Conservation (phyloP, 768 basidiomycete species). For the Hericium rajendrae region DNA sequence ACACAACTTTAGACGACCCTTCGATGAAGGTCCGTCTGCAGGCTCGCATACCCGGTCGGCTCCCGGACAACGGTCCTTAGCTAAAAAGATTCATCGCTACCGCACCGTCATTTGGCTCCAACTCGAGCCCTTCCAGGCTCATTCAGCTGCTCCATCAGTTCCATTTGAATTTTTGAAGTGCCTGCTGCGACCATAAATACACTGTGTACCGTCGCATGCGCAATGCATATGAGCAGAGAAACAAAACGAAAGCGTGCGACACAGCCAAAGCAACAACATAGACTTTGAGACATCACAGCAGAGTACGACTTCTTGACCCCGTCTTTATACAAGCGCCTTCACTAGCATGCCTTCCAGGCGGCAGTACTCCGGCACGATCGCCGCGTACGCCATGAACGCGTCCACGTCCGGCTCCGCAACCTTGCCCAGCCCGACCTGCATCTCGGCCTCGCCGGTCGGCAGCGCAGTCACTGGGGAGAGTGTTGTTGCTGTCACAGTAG, state of each 20-base stretch:
- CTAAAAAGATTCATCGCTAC: too few species aligned
- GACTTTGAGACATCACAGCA: slow-evolving; percentile 7
- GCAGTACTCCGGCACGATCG: slow-evolving; percentile 77
- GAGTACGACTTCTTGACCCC: background rate
- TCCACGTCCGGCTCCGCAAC: slow-evolving; percentile 80
- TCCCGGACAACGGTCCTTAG: too few species aligned
- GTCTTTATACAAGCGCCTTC: slow-evolving; percentile 40
- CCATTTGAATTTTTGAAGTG: too few species aligned
- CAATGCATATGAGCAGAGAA: too few species aligned
- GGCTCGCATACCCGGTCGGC: too few species aligned
- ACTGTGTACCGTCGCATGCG: too few species aligned
- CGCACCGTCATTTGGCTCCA: too few species aligned
- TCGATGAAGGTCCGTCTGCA: too few species aligned
- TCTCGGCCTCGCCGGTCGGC: slow-evolving; percentile 61
- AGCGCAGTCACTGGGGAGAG: slow-evolving; percentile 65
- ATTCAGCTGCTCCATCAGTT: too few species aligned
- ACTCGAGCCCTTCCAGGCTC: too few species aligned
- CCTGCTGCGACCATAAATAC: too few species aligned
- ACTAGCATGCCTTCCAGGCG: slow-evolving; percentile 71
- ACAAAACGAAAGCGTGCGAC: background rate
- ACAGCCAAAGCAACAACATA: background rate
- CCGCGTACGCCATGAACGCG: slow-evolving; percentile 78
- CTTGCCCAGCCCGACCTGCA: slow-evolving; percentile 68
- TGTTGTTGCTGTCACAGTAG: slow-evolving; percentile 45
- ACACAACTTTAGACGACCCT: too few species aligned